Conservation (phyloP, 768 basidiomycete genomes). For the Tephrocybe rancida region DNA sequence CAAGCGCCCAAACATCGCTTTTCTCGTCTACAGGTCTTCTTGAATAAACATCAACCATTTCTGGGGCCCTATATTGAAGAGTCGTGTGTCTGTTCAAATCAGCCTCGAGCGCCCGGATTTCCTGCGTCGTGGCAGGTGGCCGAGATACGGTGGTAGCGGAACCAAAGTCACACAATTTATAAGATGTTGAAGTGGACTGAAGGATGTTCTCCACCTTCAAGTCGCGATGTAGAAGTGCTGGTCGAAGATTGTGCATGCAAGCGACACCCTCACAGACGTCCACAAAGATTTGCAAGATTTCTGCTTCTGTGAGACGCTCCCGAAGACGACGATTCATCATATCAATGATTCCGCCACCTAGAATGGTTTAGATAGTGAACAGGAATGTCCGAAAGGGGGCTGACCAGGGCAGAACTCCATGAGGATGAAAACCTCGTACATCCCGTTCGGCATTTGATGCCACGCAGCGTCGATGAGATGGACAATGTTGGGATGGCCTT, state of each 20-base stretch:
- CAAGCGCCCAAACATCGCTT: conserved; percentile 97
- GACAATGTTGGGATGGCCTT: conserved; percentile 94
- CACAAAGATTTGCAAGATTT: conserved; percentile 97
- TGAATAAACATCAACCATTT: conserved; percentile 93
- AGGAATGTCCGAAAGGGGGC: conserved; percentile 20
- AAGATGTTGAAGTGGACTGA: conserved; percentile 79
- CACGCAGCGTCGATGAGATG: conserved; percentile 96
- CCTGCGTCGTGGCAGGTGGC: conserved; percentile 77
- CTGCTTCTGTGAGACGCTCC: conserved; percentile 92
- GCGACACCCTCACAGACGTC: conserved; percentile 98
- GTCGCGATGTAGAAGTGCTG: conserved; percentile 93
- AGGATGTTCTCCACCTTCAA: conserved; percentile 99
- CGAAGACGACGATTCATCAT: conserved; percentile 98
- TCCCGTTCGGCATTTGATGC: conserved; percentile 79
- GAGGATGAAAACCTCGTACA: conserved; percentile 95
- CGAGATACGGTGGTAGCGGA: conserved; percentile 80
- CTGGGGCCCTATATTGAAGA: conserved; percentile 96
- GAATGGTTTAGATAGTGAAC: conserved; percentile 17
- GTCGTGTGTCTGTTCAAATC: conserved; percentile 96
- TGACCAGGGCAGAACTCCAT: conserved; percentile 97
- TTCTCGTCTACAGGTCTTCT: conserved; percentile 89
- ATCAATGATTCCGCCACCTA: conserved; percentile 98
- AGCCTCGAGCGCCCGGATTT: conserved; percentile 84
- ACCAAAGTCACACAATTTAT: conserved; percentile 98
- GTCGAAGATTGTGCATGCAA: conserved; percentile 92